A percentile compares a stretch with the other conserved stretches of the same genome.
Conservation (phyloP, 2,329 filamentous ascomycete species). For the Aspergillus hiratsukae region DNA sequence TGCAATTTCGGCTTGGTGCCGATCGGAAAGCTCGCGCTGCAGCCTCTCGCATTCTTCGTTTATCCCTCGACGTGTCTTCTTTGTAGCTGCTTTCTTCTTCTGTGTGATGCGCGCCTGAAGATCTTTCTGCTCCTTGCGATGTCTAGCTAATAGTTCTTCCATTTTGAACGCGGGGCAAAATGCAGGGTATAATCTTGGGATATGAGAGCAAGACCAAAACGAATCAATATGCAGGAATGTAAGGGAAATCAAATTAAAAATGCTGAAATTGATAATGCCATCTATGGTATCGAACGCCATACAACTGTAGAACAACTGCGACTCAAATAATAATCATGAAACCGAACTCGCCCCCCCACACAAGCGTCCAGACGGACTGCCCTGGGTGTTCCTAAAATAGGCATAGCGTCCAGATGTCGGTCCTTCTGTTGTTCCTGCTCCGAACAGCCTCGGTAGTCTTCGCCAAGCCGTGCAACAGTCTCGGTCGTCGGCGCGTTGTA, state of each 20-base stretch:
- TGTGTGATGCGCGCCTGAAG: constrained; percentile 79
- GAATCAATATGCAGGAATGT: constrained; percentile 5
- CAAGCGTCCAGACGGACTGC: background rate
- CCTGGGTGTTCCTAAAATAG: constrained; percentile 7
- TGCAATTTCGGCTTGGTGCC: constrained; percentile 50
- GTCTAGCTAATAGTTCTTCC: constrained; percentile 72
- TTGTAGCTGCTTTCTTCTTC: constrained; percentile 96
- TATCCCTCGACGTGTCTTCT: constrained; percentile 68
- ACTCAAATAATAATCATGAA: background rate
- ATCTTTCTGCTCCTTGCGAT: constrained; percentile 84
- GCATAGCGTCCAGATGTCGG: constrained; percentile 13
- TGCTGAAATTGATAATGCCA: background rate
- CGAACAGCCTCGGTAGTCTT: constrained; percentile 25
- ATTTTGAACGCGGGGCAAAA: constrained; percentile 38
- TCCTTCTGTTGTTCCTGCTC: constrained; percentile 7
- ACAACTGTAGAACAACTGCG: background rate
- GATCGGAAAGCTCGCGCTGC: constrained; percentile 53
- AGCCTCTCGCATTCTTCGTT: constrained; percentile 60
- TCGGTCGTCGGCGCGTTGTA: constrained; percentile 20
- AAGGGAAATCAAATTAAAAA: constrained; percentile 5
- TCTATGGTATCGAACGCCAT: background rate
- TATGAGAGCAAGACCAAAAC: background rate
- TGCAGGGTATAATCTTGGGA: background rate
- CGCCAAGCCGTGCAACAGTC: background rate
- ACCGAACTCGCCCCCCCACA: background rate